Evolutionary conservation across 2,329 filamentous ascomycete species (phyloP), one percentile per base, ranked within the genome.

Genomic region (Microcera coccophila): DNA sequence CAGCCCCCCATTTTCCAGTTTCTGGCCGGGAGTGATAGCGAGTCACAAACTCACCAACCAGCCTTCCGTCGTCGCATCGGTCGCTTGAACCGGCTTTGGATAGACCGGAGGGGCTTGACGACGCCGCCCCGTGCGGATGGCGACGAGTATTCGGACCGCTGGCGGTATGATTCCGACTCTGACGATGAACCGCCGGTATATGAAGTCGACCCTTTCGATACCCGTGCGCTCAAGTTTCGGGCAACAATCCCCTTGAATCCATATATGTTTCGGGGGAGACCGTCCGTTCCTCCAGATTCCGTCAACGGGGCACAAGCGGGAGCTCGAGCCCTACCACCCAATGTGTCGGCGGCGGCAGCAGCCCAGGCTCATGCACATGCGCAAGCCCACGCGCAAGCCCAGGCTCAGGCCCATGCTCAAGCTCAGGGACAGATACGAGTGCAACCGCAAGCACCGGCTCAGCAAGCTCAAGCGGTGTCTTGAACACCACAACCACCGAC

Each of bases 91-190:
- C 82, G 91, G 29, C 66, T 95, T 53, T 89, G 90, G 78, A 88
- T 97, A 53, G 93, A 97, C 67, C 84, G 90, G 55, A 82, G 87
- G 54, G 82, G 84, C 42, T 71, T 89, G 61, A 48, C 64, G 33
- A 76, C 71, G 39, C 69, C 71, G 45, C 70, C 65, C 60, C 71
- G 67, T 62, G 65, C 64, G 59, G 66, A 75, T 29, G 58, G 63
- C 34, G 63, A 66, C 18, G 62, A 73, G 38, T 67, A 75, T 43
- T 70, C 67, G 19, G 87, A 91, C 61, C 79, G 83, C 48, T 95
- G 86, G 78, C 94, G 90, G 67, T 95, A 88, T 68, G 88, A 94
- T 59, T 83, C 84, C 19, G 87, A 95, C 56, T 88, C 91, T 51
- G 88, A 94, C 36, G 85, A 90, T 39, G 86, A 90, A 44, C 79